These are phyloP conservation scores for Rhazya stricta DNA, from an alignment of 257 asterid genomes.

Conservation along the genomic window DNA sequence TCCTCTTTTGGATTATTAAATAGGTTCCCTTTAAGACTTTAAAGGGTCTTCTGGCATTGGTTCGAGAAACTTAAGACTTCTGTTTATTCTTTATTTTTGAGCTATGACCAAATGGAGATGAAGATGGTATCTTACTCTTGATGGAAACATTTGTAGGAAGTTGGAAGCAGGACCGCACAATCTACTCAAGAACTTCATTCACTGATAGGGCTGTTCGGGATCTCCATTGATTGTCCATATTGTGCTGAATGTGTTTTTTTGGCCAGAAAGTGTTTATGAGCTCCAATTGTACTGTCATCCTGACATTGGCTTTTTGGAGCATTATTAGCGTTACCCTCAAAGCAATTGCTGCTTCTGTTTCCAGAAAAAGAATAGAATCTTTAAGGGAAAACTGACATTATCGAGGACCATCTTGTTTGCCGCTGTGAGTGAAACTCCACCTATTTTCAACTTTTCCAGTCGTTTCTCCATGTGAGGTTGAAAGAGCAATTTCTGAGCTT, in stretches of 20 bases:
- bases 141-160: constrained; percentile 37
- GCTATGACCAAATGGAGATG: not conserved
- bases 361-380: not conserved
- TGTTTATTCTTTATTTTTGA: not conserved
- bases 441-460: not conserved
- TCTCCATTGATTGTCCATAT: constrained; percentile 9
- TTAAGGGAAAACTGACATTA: not conserved
- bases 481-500: not conserved
- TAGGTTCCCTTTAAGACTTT: not conserved
- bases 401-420: not conserved
- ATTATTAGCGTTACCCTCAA: not conserved
- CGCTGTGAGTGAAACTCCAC: not conserved
- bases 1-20: not conserved
- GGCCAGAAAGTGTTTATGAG: not conserved
- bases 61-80: not conserved
- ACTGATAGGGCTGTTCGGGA: constrained; percentile 32
- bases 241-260: not conserved
- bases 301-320: not conserved
- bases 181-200: constrained; percentile 51
- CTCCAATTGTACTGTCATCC: not conserved
- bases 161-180: constrained; percentile 54
- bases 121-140: constrained; percentile 35
- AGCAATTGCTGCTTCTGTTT: not conserved
- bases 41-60: not conserved
- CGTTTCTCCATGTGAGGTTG: not conserved